Evolutionary conservation across 768 basidiomycete genomes (phyloP).

Genomic region (Suillus alpinus): DNA sequence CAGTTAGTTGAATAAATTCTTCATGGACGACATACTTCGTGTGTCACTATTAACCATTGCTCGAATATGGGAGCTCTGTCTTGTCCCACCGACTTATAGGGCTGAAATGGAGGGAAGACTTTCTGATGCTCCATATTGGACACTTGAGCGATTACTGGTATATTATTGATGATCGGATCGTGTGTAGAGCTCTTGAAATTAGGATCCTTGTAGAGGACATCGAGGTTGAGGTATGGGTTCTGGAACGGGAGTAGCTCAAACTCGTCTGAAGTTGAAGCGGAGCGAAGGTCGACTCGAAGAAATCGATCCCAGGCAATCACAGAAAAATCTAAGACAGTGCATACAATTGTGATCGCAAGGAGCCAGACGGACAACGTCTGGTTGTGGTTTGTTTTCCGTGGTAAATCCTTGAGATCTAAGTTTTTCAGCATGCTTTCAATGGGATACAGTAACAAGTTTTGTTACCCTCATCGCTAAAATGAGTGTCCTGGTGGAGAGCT

Average conservation of each 20-base stretch:
- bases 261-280: background rate
- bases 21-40: background rate
- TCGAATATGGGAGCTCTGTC: background rate
- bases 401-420: background rate
- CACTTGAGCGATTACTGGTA: background rate
- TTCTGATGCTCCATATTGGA: background rate
- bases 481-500: background rate
- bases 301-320: background rate
- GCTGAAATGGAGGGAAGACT: background rate
- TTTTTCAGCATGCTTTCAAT: background rate
- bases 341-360: background rate
- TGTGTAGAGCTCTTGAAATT: background rate
- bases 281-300: background rate
- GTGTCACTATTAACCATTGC: background rate
- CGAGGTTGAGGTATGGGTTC: background rate
- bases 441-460: background rate
- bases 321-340: background rate
- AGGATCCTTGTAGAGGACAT: background rate
- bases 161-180: background rate
- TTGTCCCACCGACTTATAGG: background rate
- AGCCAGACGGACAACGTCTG: background rate
- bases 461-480: background rate
- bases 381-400: background rate
- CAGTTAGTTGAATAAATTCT: background rate
- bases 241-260: background rate